A percentile compares a stretch with the other conserved stretches of the same genome.
phyloP scores from a whole-genome alignment of 2,329 filamentous ascomycete species.

The Fusarium stilboides region DNA sequence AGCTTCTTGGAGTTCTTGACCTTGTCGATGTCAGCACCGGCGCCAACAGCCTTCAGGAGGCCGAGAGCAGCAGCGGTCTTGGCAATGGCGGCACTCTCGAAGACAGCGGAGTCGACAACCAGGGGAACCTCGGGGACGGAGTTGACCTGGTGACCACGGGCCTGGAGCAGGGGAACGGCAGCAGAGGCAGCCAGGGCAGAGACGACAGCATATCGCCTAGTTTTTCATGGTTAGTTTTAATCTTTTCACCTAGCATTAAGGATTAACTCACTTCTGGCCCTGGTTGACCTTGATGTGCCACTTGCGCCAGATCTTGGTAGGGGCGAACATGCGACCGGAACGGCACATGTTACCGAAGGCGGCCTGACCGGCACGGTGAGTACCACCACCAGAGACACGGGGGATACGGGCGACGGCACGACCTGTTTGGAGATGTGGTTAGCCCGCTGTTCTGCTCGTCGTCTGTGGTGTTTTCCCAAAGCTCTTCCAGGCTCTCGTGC shows the following conservation, averaged over 20 bases:
- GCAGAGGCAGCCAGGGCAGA: conserved; percentile 98
- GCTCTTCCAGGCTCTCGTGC: not conserved
- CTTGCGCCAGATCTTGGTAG: conserved; percentile 99
- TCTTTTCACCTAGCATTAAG: not conserved
- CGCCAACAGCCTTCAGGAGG: conserved; percentile 93
- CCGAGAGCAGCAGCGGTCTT: conserved; percentile 91
- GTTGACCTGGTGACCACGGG: conserved; percentile 96
- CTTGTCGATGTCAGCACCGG: conserved; percentile 92
- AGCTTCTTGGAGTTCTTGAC: conserved; percentile 97
- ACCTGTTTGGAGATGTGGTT: conserved; percentile 68
- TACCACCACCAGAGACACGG: conserved; percentile 99
- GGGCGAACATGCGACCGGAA: conserved; percentile 99
- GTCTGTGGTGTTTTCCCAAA: conserved; percentile 9
- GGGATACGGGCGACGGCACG: conserved; percentile 99
- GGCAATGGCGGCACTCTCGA: conserved; percentile 82
- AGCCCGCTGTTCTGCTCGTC: conserved; percentile 34
- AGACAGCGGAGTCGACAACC: conserved; percentile 91
- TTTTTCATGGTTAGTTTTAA: conserved; percentile 46
- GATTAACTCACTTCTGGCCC: conserved; percentile 85
- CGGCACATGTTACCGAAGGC: conserved; percentile 99
- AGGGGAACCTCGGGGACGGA: conserved; percentile 96
- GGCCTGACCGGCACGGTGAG: conserved; percentile 99
- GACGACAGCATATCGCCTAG: conserved; percentile 94
- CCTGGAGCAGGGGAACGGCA: conserved; percentile 93
- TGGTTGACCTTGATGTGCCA: conserved; percentile 99